Conservation (phyloP, 2,329 filamentous ascomycete genomes). For the Aspergillus sp. region DNA sequence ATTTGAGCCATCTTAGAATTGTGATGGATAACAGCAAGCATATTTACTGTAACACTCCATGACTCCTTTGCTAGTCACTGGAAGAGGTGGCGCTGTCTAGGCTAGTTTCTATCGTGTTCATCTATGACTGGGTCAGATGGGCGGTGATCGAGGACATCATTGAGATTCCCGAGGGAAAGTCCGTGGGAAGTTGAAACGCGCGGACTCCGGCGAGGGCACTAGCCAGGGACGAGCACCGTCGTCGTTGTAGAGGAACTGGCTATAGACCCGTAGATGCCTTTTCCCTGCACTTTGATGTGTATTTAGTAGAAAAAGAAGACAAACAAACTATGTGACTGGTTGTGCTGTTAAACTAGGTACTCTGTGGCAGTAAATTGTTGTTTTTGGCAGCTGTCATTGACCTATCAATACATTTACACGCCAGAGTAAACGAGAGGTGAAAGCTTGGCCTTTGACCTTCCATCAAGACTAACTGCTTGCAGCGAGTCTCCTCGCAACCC, state of each 20-base stretch:
- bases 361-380: too few relatives aligned
- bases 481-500: too few relatives aligned
- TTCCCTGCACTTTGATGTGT: too few relatives aligned
- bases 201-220: not conserved
- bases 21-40: not conserved
- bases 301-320: too few relatives aligned
- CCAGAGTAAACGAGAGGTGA: too few relatives aligned
- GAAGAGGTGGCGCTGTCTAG: slow-evolving; percentile 6
- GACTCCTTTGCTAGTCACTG: not conserved
- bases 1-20: not conserved
- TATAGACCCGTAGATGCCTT: too few relatives aligned
- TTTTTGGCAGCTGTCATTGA: too few relatives aligned
- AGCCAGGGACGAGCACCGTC: slow-evolving; percentile 1
- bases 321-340: too few relatives aligned
- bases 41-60: not conserved
- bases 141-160: not conserved
- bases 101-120: slow-evolving; percentile 5
- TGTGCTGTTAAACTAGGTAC: too few relatives aligned
- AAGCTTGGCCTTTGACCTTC: too few relatives aligned
- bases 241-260: not conserved
- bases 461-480: too few relatives aligned
- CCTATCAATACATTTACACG: too few relatives aligned
- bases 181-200: not conserved
- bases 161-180: not conserved
- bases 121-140: slow-evolving; percentile 4